Base-by-base conservation (phyloP, 768 basidiomycete genomes). In the Lentinula sp. region DNA sequence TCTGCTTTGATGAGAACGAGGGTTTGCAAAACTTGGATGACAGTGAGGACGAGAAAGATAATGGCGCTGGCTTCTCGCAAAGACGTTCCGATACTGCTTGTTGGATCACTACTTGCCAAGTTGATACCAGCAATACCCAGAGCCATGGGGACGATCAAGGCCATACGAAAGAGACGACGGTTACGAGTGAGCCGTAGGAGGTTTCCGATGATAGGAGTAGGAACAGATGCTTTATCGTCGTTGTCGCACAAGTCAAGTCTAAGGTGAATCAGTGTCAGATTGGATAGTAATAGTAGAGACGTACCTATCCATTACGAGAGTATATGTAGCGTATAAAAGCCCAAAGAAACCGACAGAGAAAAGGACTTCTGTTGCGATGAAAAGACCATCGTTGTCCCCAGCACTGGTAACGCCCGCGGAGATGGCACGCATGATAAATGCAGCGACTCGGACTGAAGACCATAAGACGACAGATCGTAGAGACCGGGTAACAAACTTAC, bases 341-440 rank as follows among this genome's bases (percentile, higher is more conserved):
- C 74, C 76, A 45, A 78, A 74, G 66, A 77, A 81, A 10, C 79
- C 79, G 28, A 77, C 72, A 0, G 74, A 70, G 32, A 76, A 74
- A 8, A 80, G 66, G 7, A 78, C 67, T 64, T 76, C 62, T 51
- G 77, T 74, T 0, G 71, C 73, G 3, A 78, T 76, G 15, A 77
- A 67, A 15, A 77, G 57, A 9, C 56, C 53, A 0, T 76, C 57
- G 37, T 68, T 73, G 6, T 74, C 64, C 42, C 73, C 76, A 7
- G 68, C 73, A 6, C 71, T 65, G 0, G 65, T 67, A 0, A 68
- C 67, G 4, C 68, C 71, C 9, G 73, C 71, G 15, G 80, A 59
- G 5, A 75, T 57, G 1, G 77, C 76, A 1, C 79, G 75, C 2
- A 80, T 70, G 4, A 70, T 62, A 56, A 79, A 82, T 0, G 77